A percentile compares a stretch with the other conserved stretches of the same genome.
phyloP scores from a whole-genome alignment of 148 eudicot species.

The Amaranthus cruentus region DNA sequence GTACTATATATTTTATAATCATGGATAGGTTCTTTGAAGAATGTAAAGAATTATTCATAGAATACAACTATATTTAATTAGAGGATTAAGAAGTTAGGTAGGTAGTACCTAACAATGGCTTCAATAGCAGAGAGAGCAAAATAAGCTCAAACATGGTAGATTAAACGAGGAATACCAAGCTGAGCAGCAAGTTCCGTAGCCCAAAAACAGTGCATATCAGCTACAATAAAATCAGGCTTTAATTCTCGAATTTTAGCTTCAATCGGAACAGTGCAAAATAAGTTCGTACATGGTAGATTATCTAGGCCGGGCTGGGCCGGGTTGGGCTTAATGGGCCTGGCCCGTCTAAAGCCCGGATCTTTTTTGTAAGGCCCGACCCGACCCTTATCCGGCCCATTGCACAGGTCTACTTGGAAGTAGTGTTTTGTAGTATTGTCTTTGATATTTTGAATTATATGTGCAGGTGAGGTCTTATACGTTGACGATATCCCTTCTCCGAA shows the following conservation, averaged over 20 bases:
- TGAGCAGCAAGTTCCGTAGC: background rate
- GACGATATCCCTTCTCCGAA: slow-evolving; percentile 94
- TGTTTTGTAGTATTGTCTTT: background rate
- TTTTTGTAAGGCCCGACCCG: too few species aligned
- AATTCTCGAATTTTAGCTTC: background rate
- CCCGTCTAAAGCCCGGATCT: too few species aligned
- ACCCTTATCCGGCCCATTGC: too few species aligned
- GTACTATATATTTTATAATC: too few species aligned
- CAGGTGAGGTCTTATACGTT: slow-evolving; percentile 91
- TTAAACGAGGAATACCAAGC: background rate
- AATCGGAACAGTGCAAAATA: slow-evolving; percentile 3
- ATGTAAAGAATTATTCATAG: too few species aligned
- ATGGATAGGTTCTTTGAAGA: too few species aligned
- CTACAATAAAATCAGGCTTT: background rate
- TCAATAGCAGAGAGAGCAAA: slow-evolving; percentile 4
- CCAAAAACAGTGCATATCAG: slow-evolving; percentile 18
- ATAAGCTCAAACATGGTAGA: slow-evolving; percentile 1
- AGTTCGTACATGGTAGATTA: background rate
- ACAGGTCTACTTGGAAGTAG: too few species aligned
- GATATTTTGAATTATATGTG: slow-evolving; percentile 8
- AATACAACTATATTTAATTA: too few species aligned
- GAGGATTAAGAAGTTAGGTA: too few species aligned
- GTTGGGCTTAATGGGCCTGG: too few species aligned
- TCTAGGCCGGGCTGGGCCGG: too few species aligned
- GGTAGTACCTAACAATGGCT: background rate